These are phyloP conservation scores for Papiliotrema nemorosa DNA, from an alignment of 1,284 basidiomycete species.

Conservation along the genomic window DNA sequence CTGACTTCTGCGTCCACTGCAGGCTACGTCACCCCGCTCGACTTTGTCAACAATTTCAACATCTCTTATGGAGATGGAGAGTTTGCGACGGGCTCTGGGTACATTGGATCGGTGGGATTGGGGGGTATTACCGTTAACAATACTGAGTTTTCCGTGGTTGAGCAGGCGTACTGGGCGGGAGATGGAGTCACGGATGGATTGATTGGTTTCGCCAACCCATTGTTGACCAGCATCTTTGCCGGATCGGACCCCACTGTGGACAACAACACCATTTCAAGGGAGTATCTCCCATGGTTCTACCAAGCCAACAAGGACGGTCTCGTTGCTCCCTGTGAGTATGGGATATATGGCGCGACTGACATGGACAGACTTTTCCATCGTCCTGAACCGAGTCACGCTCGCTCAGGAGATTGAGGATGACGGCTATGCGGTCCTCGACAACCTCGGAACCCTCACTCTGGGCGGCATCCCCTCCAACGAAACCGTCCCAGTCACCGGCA, in stretches of 20 bases:
- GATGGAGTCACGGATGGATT: constrained; percentile 7
- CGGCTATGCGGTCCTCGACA: neutral
- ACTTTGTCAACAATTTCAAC: constrained; percentile 8
- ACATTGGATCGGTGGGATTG: constrained; percentile 1
- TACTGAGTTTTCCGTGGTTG: constrained; percentile 1
- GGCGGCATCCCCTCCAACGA: constrained; percentile 6
- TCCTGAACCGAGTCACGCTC: constrained; percentile 5
- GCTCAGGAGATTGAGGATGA: neutral
- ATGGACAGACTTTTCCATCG: constrained; percentile 7
- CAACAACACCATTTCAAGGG: neutral
- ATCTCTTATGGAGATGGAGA: constrained; percentile 7
- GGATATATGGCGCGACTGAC: neutral
- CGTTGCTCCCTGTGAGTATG: constrained; percentile 5
- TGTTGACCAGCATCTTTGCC: constrained; percentile 3
- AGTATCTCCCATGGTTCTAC: constrained; percentile 11
- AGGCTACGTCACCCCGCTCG: neutral
- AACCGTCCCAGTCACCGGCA: constrained; percentile 2
- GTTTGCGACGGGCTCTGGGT: constrained; percentile 1
- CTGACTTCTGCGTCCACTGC: neutral
- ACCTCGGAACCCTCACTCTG: constrained; percentile 7
- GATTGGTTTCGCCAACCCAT: constrained; percentile 6
- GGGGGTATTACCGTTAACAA: constrained; percentile 1
- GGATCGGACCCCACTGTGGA: constrained; percentile 2
- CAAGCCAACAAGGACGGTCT: constrained; percentile 7
- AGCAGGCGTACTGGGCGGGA: constrained; percentile 1